Evolutionary conservation across 306 rosid genomes (phyloP), one percentile per base, ranked within the genome.

Genomic region (Lagenaria siceraria): DNA sequence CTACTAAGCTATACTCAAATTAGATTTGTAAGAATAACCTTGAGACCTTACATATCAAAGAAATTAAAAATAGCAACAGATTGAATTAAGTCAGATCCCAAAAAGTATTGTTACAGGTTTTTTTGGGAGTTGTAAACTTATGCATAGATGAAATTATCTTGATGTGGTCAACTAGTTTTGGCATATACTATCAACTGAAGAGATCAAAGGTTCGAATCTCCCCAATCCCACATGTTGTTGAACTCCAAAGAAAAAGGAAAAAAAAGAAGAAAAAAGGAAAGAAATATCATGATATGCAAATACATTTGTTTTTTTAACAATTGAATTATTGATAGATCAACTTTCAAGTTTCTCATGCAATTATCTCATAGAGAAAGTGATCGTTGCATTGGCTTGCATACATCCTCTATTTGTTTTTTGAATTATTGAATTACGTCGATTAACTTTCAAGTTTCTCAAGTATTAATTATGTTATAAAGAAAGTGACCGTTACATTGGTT

Each of bases 301-400:
- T 17, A 17, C 13, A 27, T 72, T 72, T 18, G 40, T 29, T 27
- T 60, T 29, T 27, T 11, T 2, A n/a, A 36, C 21, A 4, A 38
- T 48, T 27, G 24, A 49, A 17, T 49, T 52, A 49, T 22, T 17
- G 55, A 51, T 21, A 5, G 43, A 72, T 72, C 5, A 72, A 51
- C 55, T 72, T 48, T 52, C 61, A 72, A 27, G 77, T 72, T 72
- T 29, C 21, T 72, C 77, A 51, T 51, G 42, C 60, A 49, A 72
- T 72, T 43, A 70, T 71, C n/a, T 71, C 40, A 25, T 69, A 2
- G 43, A 63, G 69, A 63, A 31, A 69, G 35, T 40, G 75, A 24
- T 56, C 15, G 6, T 46, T 46, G 25, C 75, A 70, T 46, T 42
- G 18, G 56, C 48, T 70, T 4, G 12, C 19, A 46, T 24, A 18